Base-by-base conservation (phyloP, 2,329 filamentous ascomycete genomes). In the Chrysoporthe austroafricana region DNA sequence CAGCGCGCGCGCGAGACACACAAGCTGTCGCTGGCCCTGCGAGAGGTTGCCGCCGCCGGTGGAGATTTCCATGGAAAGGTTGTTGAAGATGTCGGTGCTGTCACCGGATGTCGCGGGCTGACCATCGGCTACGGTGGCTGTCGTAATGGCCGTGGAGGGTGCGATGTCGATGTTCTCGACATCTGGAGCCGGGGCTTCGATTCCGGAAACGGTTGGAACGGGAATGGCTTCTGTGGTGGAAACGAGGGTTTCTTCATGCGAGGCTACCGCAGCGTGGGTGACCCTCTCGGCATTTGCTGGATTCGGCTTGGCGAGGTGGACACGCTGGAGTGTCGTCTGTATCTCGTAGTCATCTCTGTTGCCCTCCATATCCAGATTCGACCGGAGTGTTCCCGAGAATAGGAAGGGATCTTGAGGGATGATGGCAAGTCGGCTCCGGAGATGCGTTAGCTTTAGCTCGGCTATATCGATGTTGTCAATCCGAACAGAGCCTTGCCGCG, bases 391-490 rank as follows among this genome's bases (percentile, higher is more conserved):
- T 58, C 88, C 88, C 58, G 85, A 85, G 79, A 90, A 90, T 2
- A 91, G 79, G 1, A 88, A 90, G 0, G 88, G 88, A 66, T 91
- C 88, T 73, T 91, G 88, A 0, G 88, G 88, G 63, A 91, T 90
- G 72, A 90, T 90, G 44, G 86, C 84, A 3, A 91, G 79, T 32
- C 87, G 83, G 59, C 85, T 87, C 7, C 88, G 82, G 9, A 91
- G 79, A 72, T 90, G 85, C 57, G 85, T 81, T 3, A 90, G 82
- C 56, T 88, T 87, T 67, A 90, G 82, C 1, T 77, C 85, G 69
- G 83, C 80, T 71, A 90, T 90, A 71, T 85, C 80, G 0, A 85
- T 72, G 7, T 80, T 79, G 68, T 85, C 83, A 21, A 85, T 81
- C 7, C 74, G 76, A 54, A 85, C 80, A 1, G 74, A 76, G 2